Evolutionary conservation across 768 basidiomycete genomes (phyloP).

Genomic region (Phanerochaete sordida): DNA sequence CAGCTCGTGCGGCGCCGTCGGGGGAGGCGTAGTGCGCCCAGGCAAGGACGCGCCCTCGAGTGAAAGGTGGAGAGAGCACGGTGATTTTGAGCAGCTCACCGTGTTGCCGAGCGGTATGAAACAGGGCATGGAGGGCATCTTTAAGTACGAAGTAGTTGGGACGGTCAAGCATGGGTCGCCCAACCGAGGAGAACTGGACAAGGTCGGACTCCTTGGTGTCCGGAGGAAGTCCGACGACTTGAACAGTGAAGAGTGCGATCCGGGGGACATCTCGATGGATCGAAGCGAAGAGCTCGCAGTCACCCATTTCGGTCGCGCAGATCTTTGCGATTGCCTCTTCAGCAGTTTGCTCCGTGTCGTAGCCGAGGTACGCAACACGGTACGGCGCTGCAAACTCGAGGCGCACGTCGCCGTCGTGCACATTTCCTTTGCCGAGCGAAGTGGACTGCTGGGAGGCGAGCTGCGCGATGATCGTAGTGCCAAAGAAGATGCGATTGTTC

Average conservation of each 20-base stretch:
- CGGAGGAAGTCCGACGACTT: conserved; percentile 51
- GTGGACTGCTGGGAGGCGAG: conserved; percentile 39
- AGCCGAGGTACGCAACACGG: conserved; percentile 61
- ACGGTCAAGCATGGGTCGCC: conserved; percentile 38
- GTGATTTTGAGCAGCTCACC: conserved; percentile 43
- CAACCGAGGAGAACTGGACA: conserved; percentile 30
- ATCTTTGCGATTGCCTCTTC: conserved; percentile 45
- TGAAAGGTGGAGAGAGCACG: conserved; percentile 47
- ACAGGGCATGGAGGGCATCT: conserved; percentile 34
- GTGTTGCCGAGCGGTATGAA: conserved; percentile 19
- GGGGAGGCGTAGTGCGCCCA: conserved; percentile 56
- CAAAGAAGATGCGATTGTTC: conserved; percentile 35
- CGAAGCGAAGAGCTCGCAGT: conserved; percentile 41
- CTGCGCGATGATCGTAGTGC: conserved; percentile 39
- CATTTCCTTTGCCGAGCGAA: conserved; percentile 30
- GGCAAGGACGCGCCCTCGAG: conserved; percentile 43
- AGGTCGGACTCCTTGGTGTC: conserved; percentile 38
- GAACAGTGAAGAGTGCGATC: conserved; percentile 57
- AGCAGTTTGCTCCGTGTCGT: conserved; percentile 45
- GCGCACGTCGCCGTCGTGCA: conserved; percentile 54
- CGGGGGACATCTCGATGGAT: conserved; percentile 57
- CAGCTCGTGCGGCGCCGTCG: conserved; percentile 49
- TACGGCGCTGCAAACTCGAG: conserved; percentile 59
- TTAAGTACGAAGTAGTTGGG: conserved; percentile 40
- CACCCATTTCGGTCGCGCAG: conserved; percentile 32